Percentiles rank a stretch among this genome's conserved stretches.
Conservation (phyloP, 1,139 yeast species). For the Kodamaea sp. region DNA sequence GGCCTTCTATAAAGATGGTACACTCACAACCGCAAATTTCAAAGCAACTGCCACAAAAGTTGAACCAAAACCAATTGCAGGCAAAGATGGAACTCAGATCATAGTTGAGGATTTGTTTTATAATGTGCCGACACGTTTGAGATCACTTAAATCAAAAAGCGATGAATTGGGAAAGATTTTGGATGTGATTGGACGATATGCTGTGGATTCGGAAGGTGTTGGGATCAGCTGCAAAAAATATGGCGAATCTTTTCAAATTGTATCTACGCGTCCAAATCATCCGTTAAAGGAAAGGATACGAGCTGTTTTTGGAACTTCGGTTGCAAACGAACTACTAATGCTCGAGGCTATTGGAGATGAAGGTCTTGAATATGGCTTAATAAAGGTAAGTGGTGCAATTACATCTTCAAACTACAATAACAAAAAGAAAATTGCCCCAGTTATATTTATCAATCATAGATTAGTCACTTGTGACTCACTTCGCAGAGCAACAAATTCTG, state of each 20-base stretch:
- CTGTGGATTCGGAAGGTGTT: constrained; percentile 65
- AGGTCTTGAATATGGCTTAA: constrained; percentile 41
- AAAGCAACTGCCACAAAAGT: constrained; percentile 20
- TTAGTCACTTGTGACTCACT: constrained; percentile 81
- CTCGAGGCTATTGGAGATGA: constrained; percentile 23
- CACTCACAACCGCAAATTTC: constrained; percentile 40
- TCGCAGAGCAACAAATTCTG: constrained; percentile 60
- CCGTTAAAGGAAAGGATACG: constrained; percentile 66
- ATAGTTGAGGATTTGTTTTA: constrained; percentile 86
- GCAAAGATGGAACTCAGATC: constrained; percentile 82
- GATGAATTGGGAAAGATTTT: constrained; percentile 77
- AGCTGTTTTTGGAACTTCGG: constrained; percentile 62
- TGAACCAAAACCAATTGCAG: constrained; percentile 77
- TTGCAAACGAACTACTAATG: constrained; percentile 63
- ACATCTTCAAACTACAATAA: constrained; percentile 71
- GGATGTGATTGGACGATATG: constrained; percentile 82
- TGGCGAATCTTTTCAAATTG: constrained; percentile 61
- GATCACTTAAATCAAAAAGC: constrained; percentile 59
- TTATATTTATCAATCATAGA: constrained; percentile 82
- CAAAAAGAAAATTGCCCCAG: constrained; percentile 63
- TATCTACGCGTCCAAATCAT: constrained; percentile 49
- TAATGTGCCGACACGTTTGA: constrained; percentile 76
- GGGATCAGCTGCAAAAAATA: constrained; percentile 78
- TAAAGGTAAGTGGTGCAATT: constrained; percentile 53
- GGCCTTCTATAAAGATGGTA: constrained; percentile 65